phyloP scores from a whole-genome alignment of 257 asterid genomes.

The Ocimum tenuiflorum region DNA sequence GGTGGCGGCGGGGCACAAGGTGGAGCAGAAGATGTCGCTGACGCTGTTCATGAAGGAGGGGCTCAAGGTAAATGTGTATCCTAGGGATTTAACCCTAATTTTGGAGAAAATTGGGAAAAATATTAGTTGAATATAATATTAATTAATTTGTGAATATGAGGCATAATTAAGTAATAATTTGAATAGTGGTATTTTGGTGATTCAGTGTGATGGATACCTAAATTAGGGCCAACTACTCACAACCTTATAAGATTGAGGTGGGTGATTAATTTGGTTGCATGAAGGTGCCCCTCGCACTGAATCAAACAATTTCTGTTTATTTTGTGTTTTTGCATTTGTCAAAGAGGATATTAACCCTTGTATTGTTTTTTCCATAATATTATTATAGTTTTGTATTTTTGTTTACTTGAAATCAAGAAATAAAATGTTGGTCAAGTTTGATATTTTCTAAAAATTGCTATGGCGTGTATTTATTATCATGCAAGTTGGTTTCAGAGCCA shows the following conservation, averaged over 20 bases:
- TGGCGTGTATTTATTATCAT: too few relatives aligned
- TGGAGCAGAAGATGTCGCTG: slow-evolving; percentile 49
- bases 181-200: slow-evolving; percentile 12
- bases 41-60: slow-evolving; percentile 60
- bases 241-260: background rate
- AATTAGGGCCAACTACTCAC: slow-evolving; percentile 6
- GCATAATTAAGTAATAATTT: slow-evolving; percentile 7
- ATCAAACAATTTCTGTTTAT: slow-evolving; percentile 1
- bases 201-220: slow-evolving; percentile 23
- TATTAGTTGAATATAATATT: background rate
- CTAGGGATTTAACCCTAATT: slow-evolving; percentile 35
- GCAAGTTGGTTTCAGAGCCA: too few relatives aligned
- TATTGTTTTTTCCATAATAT: background rate
- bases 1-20: slow-evolving; percentile 42
- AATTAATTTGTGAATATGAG: slow-evolving; percentile 32
- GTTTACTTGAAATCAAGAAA: slow-evolving; percentile 9
- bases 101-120: slow-evolving; percentile 26
- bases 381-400: slow-evolving; percentile 4
- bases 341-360: background rate
- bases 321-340: background rate
- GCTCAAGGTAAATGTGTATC: slow-evolving; percentile 34
- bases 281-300: slow-evolving; percentile 24
- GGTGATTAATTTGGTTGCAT: too few relatives aligned
- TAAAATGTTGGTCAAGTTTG: too few relatives aligned
- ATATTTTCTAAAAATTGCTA: too few relatives aligned